These are phyloP conservation scores for Arthrobotrys sphaeroides DNA, from an alignment of 2,329 filamentous ascomycete genomes.

Conservation along the genomic window DNA sequence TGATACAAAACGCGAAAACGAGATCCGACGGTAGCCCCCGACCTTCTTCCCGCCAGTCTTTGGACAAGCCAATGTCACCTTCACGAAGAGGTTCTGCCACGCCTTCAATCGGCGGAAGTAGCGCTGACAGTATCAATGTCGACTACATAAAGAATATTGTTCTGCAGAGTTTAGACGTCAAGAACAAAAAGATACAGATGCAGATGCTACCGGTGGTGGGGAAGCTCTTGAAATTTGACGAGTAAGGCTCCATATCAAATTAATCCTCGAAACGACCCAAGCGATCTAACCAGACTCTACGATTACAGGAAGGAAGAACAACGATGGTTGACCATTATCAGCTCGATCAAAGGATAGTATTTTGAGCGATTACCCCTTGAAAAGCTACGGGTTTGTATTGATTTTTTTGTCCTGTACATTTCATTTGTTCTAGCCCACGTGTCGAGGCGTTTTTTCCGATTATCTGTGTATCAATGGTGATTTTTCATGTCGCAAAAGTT, in stretches of 20 bases:
- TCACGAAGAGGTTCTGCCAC: slow-evolving; percentile 45
- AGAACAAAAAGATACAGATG: slow-evolving; percentile 77
- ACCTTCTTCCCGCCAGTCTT: slow-evolving; percentile 36
- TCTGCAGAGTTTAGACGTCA: slow-evolving; percentile 82
- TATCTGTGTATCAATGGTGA: slow-evolving; percentile 6
- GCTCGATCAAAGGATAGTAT: slow-evolving; percentile 57
- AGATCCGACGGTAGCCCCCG: slow-evolving; percentile 41
- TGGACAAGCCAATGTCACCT: slow-evolving; percentile 47
- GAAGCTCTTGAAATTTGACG: slow-evolving; percentile 77
- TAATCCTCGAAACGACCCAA: slow-evolving; percentile 56
- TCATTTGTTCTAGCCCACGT: background rate
- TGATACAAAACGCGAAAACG: slow-evolving; percentile 57
- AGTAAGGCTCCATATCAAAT: slow-evolving; percentile 55
- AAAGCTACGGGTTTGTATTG: slow-evolving; percentile 31
- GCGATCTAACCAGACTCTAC: background rate
- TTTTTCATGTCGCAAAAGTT: slow-evolving; percentile 32
- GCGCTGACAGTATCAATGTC: slow-evolving; percentile 62
- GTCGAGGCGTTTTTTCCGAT: background rate
- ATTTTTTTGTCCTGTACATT: background rate
- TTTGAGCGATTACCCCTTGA: background rate
- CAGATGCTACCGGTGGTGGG: slow-evolving; percentile 81
- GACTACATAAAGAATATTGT: slow-evolving; percentile 83
- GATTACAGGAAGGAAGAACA: slow-evolving; percentile 75
- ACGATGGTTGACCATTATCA: slow-evolving; percentile 83
- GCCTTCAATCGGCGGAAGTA: slow-evolving; percentile 34